Evolutionary conservation across 2,329 filamentous ascomycete species (phyloP).

Genomic region (Pyricularia pennisetigena): DNA sequence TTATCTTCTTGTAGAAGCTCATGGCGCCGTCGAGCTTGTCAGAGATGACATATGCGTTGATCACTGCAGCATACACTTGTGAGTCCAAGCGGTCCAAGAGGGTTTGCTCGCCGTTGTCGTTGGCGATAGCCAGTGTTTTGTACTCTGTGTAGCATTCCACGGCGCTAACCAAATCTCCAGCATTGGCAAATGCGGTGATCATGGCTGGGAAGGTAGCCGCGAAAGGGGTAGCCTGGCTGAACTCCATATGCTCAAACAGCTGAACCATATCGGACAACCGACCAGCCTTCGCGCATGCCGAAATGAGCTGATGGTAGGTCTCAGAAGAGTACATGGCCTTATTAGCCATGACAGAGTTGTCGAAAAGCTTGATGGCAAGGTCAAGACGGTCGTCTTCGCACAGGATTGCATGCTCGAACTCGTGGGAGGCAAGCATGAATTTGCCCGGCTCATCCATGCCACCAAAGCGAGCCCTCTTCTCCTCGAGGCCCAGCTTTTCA

Average conservation of each 20-base stretch:
- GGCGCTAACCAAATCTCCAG: conserved; percentile 74
- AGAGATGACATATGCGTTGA: conserved; percentile 78
- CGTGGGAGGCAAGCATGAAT: conserved; percentile 82
- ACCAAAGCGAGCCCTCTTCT: conserved; percentile 75
- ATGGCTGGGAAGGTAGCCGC: conserved; percentile 82
- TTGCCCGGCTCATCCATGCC: conserved; percentile 74
- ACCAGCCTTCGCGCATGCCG: conserved; percentile 74
- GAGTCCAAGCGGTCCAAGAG: conserved; percentile 67
- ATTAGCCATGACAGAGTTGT: conserved; percentile 57
- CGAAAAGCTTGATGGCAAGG: conserved; percentile 78
- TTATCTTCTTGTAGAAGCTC: conserved; percentile 77
- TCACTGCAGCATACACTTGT: conserved; percentile 81
- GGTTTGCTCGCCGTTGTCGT: conserved; percentile 63
- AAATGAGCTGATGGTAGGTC: conserved; percentile 78
- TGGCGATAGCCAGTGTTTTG: conserved; percentile 73
- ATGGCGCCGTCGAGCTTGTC: conserved; percentile 72
- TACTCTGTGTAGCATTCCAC: conserved; percentile 96
- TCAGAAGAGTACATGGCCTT: conserved; percentile 63
- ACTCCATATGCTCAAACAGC: conserved; percentile 87
- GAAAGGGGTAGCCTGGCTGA: conserved; percentile 60
- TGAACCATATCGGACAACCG: conserved; percentile 82
- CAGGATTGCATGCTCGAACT: conserved; percentile 78
- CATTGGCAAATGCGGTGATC: conserved; percentile 84
- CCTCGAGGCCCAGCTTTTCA: conserved; percentile 64
- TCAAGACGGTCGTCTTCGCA: conserved; percentile 79